Evolutionary conservation across 2,329 filamentous ascomycete species (phyloP), one percentile per base, ranked within the genome.

Genomic region (Beauveria sp.): DNA sequence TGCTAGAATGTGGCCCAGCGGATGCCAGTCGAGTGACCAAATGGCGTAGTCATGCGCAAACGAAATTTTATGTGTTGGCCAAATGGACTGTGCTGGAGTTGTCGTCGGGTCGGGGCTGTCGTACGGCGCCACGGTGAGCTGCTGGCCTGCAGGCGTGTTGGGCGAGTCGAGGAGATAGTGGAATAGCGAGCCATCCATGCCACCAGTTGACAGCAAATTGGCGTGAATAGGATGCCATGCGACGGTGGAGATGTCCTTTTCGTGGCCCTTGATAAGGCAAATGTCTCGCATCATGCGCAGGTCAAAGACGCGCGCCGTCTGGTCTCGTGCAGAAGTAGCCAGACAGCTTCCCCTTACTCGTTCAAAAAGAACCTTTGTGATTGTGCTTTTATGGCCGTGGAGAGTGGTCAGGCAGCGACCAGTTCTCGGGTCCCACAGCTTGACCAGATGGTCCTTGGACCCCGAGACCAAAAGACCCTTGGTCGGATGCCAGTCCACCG

Each of bases 221-320:
- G 90, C 84, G 72, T 97, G 94, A 57, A 96, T 84, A 0, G 94
- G 94, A 74, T 99, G 94, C 91, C 93, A 99, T 3, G 90, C 82
- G 55, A 99, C 77, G 1, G 92, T 96, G 14, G 91, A 93, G 63
- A 99, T 91, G 66, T 97, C 94, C 75, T 97, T 97, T 67, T 97
- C 92, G 71, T 97, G 92, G 8, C 94, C 94, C 67, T 93, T 90
- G 24, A 99, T 83, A 52, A 97, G 84, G 67, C 92, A 91, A 61
- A 97, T 92, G 72, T 99, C 94, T 64, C 94, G 89, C 94, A 99
- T 97, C 89, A 96, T 96, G 54, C 94, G 86, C 61, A 99, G 81
- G 72, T 99, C 94, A 69, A 97, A 97, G 51, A 99, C 86, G 63
- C 94, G 86, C 9, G 92, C 92, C 1, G 91, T 96, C 72, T 96